A percentile compares a stretch with the other conserved stretches of the same genome.
phyloP scores from a whole-genome alignment of 2,329 filamentous ascomycete species.

The Orbilia brochopaga region DNA sequence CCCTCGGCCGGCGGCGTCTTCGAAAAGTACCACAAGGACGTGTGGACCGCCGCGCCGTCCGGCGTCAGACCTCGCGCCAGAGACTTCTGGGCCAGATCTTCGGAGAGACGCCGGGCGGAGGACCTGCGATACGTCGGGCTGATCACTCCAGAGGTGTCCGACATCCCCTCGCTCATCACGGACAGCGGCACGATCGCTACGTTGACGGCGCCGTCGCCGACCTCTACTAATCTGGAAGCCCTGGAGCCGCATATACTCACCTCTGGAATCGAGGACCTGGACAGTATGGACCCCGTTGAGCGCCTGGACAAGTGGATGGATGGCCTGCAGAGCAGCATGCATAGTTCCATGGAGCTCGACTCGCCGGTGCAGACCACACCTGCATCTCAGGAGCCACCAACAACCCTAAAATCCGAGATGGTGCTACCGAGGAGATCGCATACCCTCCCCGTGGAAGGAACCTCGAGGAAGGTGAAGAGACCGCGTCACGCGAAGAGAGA shows the following conservation, averaged over 20 bases:
- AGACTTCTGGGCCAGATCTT: conserved; percentile 21
- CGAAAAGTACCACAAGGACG: conserved; percentile 44
- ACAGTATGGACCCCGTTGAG: conserved; percentile 27
- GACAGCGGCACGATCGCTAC: conserved; percentile 28
- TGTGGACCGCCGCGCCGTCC: conserved; percentile 39
- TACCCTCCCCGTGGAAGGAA: conserved; percentile 23
- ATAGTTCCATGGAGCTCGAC: conserved; percentile 41
- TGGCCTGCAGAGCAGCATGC: conserved; percentile 19
- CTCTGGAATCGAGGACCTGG: conserved; percentile 42
- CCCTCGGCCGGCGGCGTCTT: conserved; percentile 31
- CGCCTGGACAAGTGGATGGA: conserved; percentile 43
- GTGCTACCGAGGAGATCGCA: conserved; percentile 32
- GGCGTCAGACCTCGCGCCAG: conserved; percentile 18
- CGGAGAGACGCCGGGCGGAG: conserved; percentile 20
- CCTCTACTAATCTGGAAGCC: conserved; percentile 23
- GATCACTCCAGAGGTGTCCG: conserved; percentile 31
- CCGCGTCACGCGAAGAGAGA: conserved; percentile 32
- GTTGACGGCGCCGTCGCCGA: conserved; percentile 24
- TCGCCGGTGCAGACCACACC: conserved; percentile 6
- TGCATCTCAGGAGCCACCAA: conserved; percentile 2
- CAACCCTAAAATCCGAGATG: not conserved
- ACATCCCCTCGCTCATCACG: conserved; percentile 29
- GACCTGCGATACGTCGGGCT: conserved; percentile 42
- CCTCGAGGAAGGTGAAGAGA: conserved; percentile 21
- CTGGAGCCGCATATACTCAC: conserved; percentile 38